Base-by-base conservation (phyloP, 2,329 filamentous ascomycete genomes). In the Beauveria bassiana region DNA sequence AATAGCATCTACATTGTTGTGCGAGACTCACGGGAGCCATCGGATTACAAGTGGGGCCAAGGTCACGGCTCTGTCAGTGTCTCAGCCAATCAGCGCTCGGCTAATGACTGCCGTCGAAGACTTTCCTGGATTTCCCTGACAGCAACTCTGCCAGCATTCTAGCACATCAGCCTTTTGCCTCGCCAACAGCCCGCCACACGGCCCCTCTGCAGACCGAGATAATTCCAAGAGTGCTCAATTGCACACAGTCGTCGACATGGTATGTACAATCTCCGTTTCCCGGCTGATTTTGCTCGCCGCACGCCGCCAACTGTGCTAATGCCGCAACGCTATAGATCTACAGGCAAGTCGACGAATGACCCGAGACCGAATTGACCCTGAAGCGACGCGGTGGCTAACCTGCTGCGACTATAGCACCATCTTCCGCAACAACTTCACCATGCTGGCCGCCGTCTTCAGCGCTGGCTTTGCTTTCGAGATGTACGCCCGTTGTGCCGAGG, bases 401-500 rank as follows among this genome's bases (percentile, higher is more conserved):
- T 45, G 24, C 50, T 38, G 20, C 31, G 26, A 40, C 24, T 65
- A 67, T 77, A 98, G 95, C 81, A 77, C 86, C 72, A 72, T 98
- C 69, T 88, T 98, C 82, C 87, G 89, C 77, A 87, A 84, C 74
- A 99, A 99, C 83, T 88, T 84, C 70, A 82, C 89, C 75, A 96
- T 96, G 86, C 82, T 99, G 71, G 88, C 86, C 68, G 83, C 86
- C 66, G 90, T 99, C 73, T 99, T 99, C 75, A 84, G 81, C 68
- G 83, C 86, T 68, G 93, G 93, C 68, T 99, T 99, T 74, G 90
- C 83, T 66, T 92, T 96, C 74, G 91, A 98, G 81, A 84, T 99
- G 95, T 99, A 86, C 73, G 90, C 40, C 79, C 66, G 38, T 61
- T 24, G 50, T 53, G 52, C 64, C 61, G 61, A 64, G 62, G 56